Evolutionary conservation across 169 alveolate genomes (phyloP).

Genomic region (Plasmodium cynomolgi): DNA sequence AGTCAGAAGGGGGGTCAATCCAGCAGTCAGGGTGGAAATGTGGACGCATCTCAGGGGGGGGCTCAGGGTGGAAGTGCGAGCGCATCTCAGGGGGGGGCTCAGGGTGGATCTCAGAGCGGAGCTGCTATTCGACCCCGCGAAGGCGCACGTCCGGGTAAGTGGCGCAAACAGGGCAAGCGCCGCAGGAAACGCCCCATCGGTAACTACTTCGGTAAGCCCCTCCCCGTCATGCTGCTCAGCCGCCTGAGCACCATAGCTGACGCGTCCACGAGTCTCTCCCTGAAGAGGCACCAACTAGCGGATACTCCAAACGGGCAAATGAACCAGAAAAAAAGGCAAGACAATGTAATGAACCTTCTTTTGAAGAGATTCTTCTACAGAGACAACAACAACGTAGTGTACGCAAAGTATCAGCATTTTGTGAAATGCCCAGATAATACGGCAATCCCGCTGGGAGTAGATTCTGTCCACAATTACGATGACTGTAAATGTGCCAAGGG

Average conservation of each 20-base stretch:
- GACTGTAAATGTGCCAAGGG: conserved; percentile 89
- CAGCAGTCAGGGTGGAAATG: not conserved
- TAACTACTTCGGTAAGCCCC: not conserved
- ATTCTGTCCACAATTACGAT: conserved; percentile 82
- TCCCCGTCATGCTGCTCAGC: not conserved
- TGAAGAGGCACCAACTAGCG: not conserved
- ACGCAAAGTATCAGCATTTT: conserved; percentile 73
- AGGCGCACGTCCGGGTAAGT: not conserved
- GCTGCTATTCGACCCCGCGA: not conserved
- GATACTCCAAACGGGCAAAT: not conserved
- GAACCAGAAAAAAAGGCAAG: not conserved
- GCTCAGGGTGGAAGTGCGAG: not conserved
- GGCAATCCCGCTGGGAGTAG: conserved; percentile 87
- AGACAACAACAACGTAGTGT: not conserved
- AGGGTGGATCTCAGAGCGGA: not conserved
- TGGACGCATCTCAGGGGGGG: not conserved
- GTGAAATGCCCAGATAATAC: conserved; percentile 84
- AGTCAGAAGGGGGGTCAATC: not conserved
- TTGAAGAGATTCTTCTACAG: conserved; percentile 23
- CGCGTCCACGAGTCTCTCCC: not conserved
- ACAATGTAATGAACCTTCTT: conserved; percentile 22
- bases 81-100: not conserved
- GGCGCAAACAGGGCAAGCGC: not conserved
- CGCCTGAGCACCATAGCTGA: not conserved
- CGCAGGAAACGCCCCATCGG: not conserved